Base-by-base conservation (phyloP, 306 rosid genomes). In the Glycine latifolia region DNA sequence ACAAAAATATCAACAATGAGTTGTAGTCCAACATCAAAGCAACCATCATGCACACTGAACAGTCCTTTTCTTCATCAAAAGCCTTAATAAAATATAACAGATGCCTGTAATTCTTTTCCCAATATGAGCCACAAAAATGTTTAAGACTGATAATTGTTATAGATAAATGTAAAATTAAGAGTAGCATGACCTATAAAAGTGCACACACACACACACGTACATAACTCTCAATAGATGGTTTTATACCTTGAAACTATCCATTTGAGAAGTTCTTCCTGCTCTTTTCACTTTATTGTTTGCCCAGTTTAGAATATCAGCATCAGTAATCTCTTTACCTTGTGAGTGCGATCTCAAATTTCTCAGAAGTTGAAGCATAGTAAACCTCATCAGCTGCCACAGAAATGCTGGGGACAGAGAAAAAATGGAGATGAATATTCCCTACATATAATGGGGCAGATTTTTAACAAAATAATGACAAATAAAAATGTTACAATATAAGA, bases 341-440 rank as follows among this genome's bases (percentile, higher is more conserved):
- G 99, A 91, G 79, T 92, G 97, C 4, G 97, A 93, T 89, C 98
- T 92, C 91, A 96, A 88, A 86, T 96, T 93, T 83, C 59, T 96
- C 83, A 96, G 87, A 49, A 96, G 97, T 92, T 93, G 98, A 85
- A 96, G 94, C 98, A 96, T 93, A 16, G 87, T 86, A 85, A 87
- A 96, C 87, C 99, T 91, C 99, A 96, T 93, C 87, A 93, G 88
- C 88, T 96, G 99, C 99, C 99, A 96, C 83, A 96, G 73, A 86
- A 59, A 96, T 48, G 99, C 98, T 96, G 97, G 49, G 77, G 75
- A 74, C 76, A 56, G 66, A 39, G 31, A 85, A 50, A 7, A 70
- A 73, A 67, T 4, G 16, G 8, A 77, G 63, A 66, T 66, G 68
- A 74, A 68, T 62, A 15, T 77, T 67, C 53, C 67, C 6, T 26